Base-by-base conservation (phyloP, 140 eudicot genomes). In the Bidens hawaiensis region DNA sequence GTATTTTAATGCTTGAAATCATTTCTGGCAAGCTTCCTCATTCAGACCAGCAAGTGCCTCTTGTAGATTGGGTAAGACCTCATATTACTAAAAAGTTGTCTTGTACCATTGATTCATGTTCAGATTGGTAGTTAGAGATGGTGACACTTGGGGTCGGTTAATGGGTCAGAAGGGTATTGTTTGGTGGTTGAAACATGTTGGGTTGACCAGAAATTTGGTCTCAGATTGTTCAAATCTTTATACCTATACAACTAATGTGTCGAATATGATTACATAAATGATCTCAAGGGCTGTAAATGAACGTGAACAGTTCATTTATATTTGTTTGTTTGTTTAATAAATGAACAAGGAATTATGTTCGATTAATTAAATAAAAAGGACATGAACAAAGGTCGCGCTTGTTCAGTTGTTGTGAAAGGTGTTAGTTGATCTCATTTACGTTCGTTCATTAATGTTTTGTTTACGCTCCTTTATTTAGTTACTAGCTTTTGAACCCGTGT, bases 1-100 rank as follows among this genome's bases (percentile, higher is more conserved):
- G 99, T 33, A 24, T 91, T 18, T 36, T 91, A 69, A 62, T 87
- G 93, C 95, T 88, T 3, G 99, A 91, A 74, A 67, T 82, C 49
- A 75, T 91, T 18, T 75, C 99, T n/a, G 99, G 93, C 68, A 85
- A 65, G 80, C 86, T 75, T 50, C 88, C 83, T 31, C 21, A 74
- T 71, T 73, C 95, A 2, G 66, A 71, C 50, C 85, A 85, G 30
- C 54, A 80, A 6, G 95, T 82, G 27, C 54, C 75, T 69, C 71
- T 84, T 41, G 45, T 67, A 26, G 60, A 75, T 26, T 87, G 91
- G 93, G 96, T 91, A 85, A 74, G 75, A 65, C 67, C 60, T 27
- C 12, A 13, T 11, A 6, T 28, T 2, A 8, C 3, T 24, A 1
- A 10, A 6, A 40, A 25, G 2, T 3, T 41, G 5, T 42, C 15